Percentiles rank a stretch among this genome's conserved stretches.
Evolutionary conservation across 352 stramenopile genomes (phyloP).

Genomic region (Phytopythium cucurbitacearum): DNA sequence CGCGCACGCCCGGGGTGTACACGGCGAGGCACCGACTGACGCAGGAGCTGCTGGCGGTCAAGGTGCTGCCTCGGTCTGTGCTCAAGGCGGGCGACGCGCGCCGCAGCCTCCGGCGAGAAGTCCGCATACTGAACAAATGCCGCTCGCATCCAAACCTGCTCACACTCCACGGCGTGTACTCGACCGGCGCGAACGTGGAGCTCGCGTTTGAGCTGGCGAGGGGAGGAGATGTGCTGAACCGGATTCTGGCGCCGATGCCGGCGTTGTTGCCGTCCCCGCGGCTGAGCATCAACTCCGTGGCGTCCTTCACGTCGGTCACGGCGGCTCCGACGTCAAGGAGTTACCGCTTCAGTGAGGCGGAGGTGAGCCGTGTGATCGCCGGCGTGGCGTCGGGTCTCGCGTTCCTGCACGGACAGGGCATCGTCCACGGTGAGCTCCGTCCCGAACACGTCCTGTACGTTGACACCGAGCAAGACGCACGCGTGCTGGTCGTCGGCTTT

Average conservation of each 20-base stretch:
- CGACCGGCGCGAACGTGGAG: conserved; percentile 37
- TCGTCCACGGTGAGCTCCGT: conserved; percentile 65
- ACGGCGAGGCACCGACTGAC: conserved; percentile 44
- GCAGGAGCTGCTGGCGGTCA: conserved; percentile 67
- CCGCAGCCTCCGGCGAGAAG: conserved; percentile 65
- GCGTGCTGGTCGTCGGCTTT: conserved; percentile 63
- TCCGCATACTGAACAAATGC: conserved; percentile 45
- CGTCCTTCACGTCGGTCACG: neutral
- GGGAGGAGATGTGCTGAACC: conserved; percentile 54
- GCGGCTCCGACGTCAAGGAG: no score
- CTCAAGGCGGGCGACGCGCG: conserved; percentile 36
- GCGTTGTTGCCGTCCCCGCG: neutral
- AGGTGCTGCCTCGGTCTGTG: conserved; percentile 56
- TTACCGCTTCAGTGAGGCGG: conserved; percentile 40
- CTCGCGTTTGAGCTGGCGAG: conserved; percentile 74
- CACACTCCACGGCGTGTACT: conserved; percentile 56
- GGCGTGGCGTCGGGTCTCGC: conserved; percentile 37
- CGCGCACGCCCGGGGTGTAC: conserved; percentile 45
- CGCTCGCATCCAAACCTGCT: conserved; percentile 59
- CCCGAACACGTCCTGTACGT: conserved; percentile 76
- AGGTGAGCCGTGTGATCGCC: conserved; percentile 49
- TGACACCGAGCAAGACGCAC: conserved; percentile 54
- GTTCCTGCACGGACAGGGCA: conserved; percentile 46
- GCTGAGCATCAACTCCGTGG: neutral
- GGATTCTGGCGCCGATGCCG: conserved; percentile 15